Evolutionary conservation across 192 early-diverging fungal genomes (phyloP).

Genomic region (Coemansia sp.): DNA sequence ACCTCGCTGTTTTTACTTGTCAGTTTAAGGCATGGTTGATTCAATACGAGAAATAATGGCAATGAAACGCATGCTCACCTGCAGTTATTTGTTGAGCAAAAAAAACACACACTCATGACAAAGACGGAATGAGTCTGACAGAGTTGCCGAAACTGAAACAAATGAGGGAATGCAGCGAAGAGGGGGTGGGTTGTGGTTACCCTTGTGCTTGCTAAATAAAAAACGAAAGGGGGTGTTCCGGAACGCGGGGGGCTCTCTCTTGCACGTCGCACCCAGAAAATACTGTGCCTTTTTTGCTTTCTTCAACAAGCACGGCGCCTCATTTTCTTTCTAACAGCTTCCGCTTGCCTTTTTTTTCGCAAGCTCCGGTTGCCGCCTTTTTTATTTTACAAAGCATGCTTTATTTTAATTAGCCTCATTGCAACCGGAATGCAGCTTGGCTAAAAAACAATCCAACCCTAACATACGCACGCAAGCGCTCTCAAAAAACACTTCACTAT

Average conservation of each 20-base stretch:
- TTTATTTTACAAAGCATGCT: constrained; percentile 2
- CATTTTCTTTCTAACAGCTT: neutral
- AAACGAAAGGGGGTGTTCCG: neutral
- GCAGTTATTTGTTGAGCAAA: neutral
- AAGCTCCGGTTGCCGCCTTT: neutral
- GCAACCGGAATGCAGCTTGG: neutral
- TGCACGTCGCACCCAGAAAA: neutral
- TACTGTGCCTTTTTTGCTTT: neutral
- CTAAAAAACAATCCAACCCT: neutral
- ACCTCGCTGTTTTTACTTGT: neutral
- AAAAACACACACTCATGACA: neutral
- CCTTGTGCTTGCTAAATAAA: constrained; percentile 7
- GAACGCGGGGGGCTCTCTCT: neutral
- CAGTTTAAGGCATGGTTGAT: neutral
- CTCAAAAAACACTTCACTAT: neutral
- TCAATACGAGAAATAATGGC: neutral
- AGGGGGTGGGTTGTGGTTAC: neutral
- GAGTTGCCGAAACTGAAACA: constrained; percentile 1
- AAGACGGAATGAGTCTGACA: neutral
- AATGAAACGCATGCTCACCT: neutral
- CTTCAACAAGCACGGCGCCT: neutral
- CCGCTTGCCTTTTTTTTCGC: neutral
- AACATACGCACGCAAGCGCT: too few relatives aligned
- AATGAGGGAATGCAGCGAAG: neutral
- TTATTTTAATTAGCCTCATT: neutral